These are phyloP conservation scores for Fusarium zealandicum DNA, from an alignment of 2,329 filamentous ascomycete genomes.

Conservation along the genomic window DNA sequence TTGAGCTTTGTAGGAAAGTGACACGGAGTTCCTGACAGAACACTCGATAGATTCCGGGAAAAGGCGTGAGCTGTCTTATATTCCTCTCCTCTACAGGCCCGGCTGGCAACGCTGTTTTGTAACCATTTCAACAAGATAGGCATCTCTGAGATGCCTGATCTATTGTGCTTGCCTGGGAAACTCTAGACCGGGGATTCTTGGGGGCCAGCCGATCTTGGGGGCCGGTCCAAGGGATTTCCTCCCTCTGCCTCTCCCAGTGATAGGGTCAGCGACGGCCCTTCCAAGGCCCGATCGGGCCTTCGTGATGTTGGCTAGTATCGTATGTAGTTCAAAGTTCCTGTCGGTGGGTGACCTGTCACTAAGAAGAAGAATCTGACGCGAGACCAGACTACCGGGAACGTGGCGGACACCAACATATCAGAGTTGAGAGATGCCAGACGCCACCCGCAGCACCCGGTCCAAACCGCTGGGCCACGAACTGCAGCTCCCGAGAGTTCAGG, in stretches of 20 bases:
- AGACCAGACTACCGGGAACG: slow-evolving; percentile 32
- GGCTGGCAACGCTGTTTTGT: slow-evolving; percentile 6
- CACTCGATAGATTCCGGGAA: background rate
- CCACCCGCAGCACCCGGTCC: slow-evolving; percentile 5
- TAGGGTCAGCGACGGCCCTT: slow-evolving; percentile 31
- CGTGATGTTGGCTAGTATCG: slow-evolving; percentile 24
- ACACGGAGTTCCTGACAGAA: background rate
- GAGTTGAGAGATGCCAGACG: slow-evolving; percentile 24
- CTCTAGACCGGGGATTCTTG: background rate
- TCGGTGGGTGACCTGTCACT: slow-evolving; percentile 20
- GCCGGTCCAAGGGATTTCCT: slow-evolving; percentile 12
- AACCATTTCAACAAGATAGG: slow-evolving; percentile 1
- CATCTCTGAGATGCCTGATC: slow-evolving; percentile 8
- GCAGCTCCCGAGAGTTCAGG: slow-evolving; percentile 16
- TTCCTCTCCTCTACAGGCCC: slow-evolving; percentile 9
- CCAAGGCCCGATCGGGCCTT: slow-evolving; percentile 25
- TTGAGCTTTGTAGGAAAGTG: background rate
- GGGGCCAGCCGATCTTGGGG: slow-evolving; percentile 19
- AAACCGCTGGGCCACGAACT: slow-evolving; percentile 7
- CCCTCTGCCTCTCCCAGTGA: slow-evolving; percentile 6
- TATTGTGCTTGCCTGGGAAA: slow-evolving; percentile 15
- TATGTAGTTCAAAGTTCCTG: slow-evolving; percentile 8
- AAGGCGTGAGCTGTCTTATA: background rate
- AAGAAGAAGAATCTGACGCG: slow-evolving; percentile 34
- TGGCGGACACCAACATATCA: slow-evolving; percentile 23